A percentile compares a stretch with the other conserved stretches of the same genome.
phyloP scores from a whole-genome alignment of 805 yeast species.

The Metschnikowia gelsemii region DNA sequence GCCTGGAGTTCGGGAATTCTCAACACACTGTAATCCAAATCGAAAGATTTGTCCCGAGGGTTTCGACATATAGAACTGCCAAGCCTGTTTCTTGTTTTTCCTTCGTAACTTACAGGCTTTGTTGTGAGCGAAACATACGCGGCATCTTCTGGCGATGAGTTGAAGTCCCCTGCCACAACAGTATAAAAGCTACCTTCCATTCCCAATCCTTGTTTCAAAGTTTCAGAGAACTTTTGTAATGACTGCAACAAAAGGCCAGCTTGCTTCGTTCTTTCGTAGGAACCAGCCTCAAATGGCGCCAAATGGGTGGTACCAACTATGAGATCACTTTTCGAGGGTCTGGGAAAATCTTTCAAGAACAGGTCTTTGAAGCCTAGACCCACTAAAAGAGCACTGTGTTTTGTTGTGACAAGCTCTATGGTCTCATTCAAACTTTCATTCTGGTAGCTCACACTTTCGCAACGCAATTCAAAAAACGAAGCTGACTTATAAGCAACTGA shows the following conservation, averaged over 20 bases:
- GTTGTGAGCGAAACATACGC: background rate
- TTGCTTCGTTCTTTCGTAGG: background rate
- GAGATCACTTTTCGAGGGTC: background rate
- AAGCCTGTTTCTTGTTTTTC: background rate
- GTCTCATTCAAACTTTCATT: background rate
- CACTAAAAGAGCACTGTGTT: constrained; percentile 1
- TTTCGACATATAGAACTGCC: background rate
- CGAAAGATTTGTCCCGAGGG: background rate
- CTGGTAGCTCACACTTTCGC: background rate
- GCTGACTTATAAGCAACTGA: background rate
- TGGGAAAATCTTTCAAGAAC: background rate
- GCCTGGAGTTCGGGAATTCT: background rate
- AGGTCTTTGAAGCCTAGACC: background rate
- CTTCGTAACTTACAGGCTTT: constrained; percentile 11
- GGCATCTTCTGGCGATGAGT: background rate
- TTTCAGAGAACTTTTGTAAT: background rate
- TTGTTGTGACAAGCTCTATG: background rate
- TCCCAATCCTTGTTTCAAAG: background rate
- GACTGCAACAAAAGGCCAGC: background rate
- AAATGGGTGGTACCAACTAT: background rate
- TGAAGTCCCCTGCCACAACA: background rate
- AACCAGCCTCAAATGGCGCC: background rate
- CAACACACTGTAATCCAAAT: background rate
- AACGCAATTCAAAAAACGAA: background rate
- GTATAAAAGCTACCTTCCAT: background rate